A percentile compares a stretch with the other conserved stretches of the same genome.
These are phyloP conservation scores for Primulina eburnea DNA, from an alignment of 257 asterid species.

Conservation along the genomic window DNA sequence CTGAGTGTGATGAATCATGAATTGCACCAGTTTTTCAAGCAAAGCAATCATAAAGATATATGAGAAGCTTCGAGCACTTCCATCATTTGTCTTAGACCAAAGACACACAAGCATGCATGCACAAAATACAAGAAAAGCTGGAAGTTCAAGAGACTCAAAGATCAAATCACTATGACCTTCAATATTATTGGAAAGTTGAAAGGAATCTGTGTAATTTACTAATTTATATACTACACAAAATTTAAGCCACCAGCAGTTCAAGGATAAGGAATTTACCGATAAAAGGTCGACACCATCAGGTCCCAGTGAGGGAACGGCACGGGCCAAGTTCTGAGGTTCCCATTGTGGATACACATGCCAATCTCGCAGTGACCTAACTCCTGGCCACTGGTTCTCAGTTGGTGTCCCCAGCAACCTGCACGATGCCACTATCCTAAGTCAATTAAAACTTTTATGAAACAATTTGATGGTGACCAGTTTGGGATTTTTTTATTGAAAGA, in stretches of 20 bases:
- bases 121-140: neutral
- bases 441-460: neutral
- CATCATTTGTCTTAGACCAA: too few species aligned
- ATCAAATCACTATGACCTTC: neutral
- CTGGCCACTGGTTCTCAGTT: constrained; percentile 83
- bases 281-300: constrained; percentile 90
- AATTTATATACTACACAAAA: neutral
- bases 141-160: too few species aligned
- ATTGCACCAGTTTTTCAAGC: too few species aligned
- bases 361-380: constrained; percentile 70
- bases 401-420: constrained; percentile 91
- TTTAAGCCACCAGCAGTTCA: constrained; percentile 5
- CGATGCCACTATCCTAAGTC: constrained; percentile 1
- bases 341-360: constrained; percentile 97
- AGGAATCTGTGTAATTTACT: neutral
- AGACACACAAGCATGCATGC: neutral
- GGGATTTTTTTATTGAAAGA: neutral
- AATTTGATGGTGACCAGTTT: neutral
- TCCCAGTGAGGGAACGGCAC: constrained; percentile 73
- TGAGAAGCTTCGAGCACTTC: too few species aligned
- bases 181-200: neutral
- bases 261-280: constrained; percentile 39
- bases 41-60: too few species aligned
- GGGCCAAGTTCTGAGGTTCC: constrained; percentile 81
- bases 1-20: too few species aligned